A percentile compares a stretch with the other conserved stretches of the same genome.
These are phyloP conservation scores for Trypanosoma mega DNA, from an alignment of 208 protist species.

Conservation along the genomic window DNA sequence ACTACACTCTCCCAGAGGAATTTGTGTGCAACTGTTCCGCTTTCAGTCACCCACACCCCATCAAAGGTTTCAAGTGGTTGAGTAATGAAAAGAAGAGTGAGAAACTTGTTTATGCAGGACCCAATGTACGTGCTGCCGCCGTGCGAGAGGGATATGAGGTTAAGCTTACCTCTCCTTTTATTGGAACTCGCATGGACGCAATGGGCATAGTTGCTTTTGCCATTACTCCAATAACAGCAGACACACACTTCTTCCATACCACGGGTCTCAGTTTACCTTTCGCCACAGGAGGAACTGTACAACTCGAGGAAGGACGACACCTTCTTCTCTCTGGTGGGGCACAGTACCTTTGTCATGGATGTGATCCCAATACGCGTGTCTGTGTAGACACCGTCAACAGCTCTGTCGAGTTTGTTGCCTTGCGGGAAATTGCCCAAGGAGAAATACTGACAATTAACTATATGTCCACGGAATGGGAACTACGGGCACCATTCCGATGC, in stretches of 20 bases:
- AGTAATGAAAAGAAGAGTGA: slow-evolving; percentile 25
- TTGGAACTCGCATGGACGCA: slow-evolving; percentile 55
- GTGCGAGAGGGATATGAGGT: slow-evolving; percentile 46
- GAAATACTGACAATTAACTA: slow-evolving; percentile 84
- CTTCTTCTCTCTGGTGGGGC: slow-evolving; percentile 71
- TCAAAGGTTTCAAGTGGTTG: slow-evolving; percentile 58
- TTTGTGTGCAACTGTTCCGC: slow-evolving; percentile 53
- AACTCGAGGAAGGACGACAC: slow-evolving; percentile 57
- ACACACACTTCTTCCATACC: slow-evolving; percentile 56
- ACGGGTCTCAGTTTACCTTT: slow-evolving; percentile 67
- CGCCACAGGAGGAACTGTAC: slow-evolving; percentile 68
- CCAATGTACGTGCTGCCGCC: slow-evolving; percentile 47
- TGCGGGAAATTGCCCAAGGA: slow-evolving; percentile 57
- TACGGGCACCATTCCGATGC: slow-evolving; percentile 72
- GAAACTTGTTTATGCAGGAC: slow-evolving; percentile 47
- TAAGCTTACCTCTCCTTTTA: slow-evolving; percentile 38
- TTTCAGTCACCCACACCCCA: slow-evolving; percentile 25
- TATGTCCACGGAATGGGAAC: slow-evolving; percentile 82
- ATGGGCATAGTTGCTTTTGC: slow-evolving; percentile 71
- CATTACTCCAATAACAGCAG: slow-evolving; percentile 36
- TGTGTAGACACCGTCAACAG: slow-evolving; percentile 60
- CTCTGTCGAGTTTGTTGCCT: slow-evolving; percentile 69
- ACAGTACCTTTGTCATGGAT: slow-evolving; percentile 84
- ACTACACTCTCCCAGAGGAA: slow-evolving; percentile 46
- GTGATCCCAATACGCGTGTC: slow-evolving; percentile 74